Conservation (phyloP, 345 rosid species). For the Kandelia obovata region DNA sequence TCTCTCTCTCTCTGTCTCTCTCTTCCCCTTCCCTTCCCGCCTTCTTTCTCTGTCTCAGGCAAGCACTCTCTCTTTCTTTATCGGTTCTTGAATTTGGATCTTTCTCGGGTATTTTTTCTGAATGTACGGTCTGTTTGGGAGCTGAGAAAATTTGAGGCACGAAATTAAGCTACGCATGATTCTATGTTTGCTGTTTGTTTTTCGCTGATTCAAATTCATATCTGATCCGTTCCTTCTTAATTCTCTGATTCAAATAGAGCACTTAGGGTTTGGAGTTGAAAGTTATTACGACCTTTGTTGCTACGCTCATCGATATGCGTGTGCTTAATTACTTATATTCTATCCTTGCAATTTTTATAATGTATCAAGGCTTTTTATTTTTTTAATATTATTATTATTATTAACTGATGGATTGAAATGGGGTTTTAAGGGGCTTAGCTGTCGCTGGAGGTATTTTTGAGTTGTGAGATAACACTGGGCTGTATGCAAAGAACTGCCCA, state of each 20-base stretch:
- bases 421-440: background rate
- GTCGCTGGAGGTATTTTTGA: background rate
- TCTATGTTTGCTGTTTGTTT: background rate
- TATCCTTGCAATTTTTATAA: background rate
- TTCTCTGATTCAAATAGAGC: background rate
- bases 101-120: background rate
- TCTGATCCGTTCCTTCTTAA: background rate
- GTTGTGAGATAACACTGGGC: background rate
- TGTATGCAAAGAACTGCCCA: background rate
- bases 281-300: background rate
- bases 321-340: too few relatives aligned
- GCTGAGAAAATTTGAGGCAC: background rate
- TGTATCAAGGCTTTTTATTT: background rate
- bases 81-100: background rate
- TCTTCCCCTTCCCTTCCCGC: too few relatives aligned
- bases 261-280: slow-evolving; percentile 15
- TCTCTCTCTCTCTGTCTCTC: too few relatives aligned
- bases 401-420: background rate
- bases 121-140: background rate
- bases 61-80: slow-evolving; percentile 2
- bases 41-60: slow-evolving; percentile 5
- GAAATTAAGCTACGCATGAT: background rate
- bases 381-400: too few relatives aligned
- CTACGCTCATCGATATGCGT: too few relatives aligned
- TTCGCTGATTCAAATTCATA: background rate